Percentiles rank a stretch among this genome's conserved stretches.
Evolutionary conservation across 495 filamentous ascomycete species (phyloP).

Genomic region (Xylaria nigripes): DNA sequence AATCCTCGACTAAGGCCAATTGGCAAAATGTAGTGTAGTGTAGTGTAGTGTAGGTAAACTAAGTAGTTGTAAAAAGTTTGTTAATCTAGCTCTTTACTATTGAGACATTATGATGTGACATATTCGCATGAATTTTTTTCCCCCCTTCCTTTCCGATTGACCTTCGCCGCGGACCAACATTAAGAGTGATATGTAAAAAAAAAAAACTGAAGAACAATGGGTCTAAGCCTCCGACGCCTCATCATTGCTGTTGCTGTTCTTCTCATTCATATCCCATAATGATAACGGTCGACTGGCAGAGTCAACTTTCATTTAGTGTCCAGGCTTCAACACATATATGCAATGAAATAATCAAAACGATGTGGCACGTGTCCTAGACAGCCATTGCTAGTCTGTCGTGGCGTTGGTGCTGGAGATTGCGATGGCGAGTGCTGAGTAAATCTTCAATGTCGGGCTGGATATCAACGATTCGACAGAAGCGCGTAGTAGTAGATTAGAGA

Average conservation of each 20-base stretch:
- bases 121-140: conserved; percentile 16
- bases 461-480: background rate
- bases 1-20: no score
- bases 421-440: background rate
- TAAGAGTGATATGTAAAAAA: no score
- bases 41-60: no score
- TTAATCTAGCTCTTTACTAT: conserved; percentile 16
- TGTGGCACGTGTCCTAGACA: background rate
- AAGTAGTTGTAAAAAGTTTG: no score
- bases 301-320: background rate
- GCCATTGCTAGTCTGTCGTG: background rate
- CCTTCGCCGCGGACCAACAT: background rate
- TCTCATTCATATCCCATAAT: background rate
- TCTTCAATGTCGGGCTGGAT: background rate
- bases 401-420: background rate
- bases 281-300: background rate
- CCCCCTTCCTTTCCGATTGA: background rate
- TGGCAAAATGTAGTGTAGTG: no score
- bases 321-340: conserved; percentile 8
- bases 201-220: background rate
- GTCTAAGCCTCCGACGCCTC: conserved; percentile 5
- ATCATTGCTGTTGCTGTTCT: background rate
- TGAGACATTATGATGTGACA: conserved; percentile 27
- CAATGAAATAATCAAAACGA: background rate
- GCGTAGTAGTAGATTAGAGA: background rate